Evolutionary conservation across 768 basidiomycete genomes (phyloP).

Genomic region (Pholiota conissans): DNA sequence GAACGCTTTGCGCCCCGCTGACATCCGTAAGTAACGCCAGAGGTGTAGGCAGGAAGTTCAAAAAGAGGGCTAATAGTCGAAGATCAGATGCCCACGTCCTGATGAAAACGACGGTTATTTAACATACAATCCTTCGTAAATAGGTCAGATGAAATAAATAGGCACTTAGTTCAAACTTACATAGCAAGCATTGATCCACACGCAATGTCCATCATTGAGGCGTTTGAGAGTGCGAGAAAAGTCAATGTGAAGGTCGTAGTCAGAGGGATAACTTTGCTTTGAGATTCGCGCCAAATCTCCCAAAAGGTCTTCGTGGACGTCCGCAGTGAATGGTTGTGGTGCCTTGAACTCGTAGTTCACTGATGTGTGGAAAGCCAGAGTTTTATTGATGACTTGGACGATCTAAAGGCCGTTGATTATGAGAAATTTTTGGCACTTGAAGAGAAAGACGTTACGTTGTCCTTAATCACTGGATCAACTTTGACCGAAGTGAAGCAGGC

Average conservation of each 20-base stretch:
- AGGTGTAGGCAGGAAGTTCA: conserved; percentile 52
- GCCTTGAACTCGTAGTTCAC: conserved; percentile 59
- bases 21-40: conserved; percentile 45
- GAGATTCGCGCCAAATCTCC: conserved; percentile 52
- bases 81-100: too few relatives aligned
- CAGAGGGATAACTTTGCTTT: conserved; percentile 42
- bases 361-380: conserved; percentile 63
- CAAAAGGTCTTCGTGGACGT: conserved; percentile 58
- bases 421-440: background rate
- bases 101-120: too few relatives aligned
- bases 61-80: conserved; percentile 43
- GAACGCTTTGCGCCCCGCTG: conserved; percentile 45
- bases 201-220: conserved; percentile 59
- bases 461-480: conserved; percentile 46
- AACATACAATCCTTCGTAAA: too few relatives aligned
- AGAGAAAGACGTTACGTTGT: conserved; percentile 42
- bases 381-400: conserved; percentile 59
- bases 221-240: conserved; percentile 55
- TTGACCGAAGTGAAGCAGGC: conserved; percentile 53
- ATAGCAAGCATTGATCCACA: conserved; percentile 55
- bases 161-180: too few relatives aligned
- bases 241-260: conserved; percentile 58
- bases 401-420: conserved; percentile 34
- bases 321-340: conserved; percentile 48
- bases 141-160: too few relatives aligned